Conservation (phyloP, 139 green algal species). For the Mychonastes homosphaera region DNA sequence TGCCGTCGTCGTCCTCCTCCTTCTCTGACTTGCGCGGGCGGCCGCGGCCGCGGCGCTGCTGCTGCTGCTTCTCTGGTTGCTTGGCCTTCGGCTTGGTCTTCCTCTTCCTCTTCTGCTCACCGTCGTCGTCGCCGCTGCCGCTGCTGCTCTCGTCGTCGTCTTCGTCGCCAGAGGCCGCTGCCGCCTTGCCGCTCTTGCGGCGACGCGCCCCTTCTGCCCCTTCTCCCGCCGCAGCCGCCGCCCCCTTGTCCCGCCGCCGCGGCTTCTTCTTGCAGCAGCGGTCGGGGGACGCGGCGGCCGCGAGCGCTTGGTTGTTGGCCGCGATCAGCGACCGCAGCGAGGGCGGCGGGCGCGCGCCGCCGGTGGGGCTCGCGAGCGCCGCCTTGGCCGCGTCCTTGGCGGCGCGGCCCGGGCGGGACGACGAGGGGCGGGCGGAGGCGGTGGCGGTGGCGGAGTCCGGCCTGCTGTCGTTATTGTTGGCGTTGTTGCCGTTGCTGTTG, state of each 20-base stretch:
- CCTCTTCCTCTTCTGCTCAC: not conserved
- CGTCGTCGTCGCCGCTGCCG: not conserved
- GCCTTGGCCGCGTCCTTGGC: not conserved
- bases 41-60: not conserved
- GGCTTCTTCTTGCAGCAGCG: not conserved
- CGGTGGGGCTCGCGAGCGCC: not conserved
- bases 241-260: not conserved
- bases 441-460: too few species aligned
- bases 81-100: not conserved
- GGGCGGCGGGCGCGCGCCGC: not conserved
- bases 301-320: not conserved
- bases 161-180: not conserved
- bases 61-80: not conserved
- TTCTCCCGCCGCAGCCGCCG: not conserved
- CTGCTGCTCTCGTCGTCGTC: not conserved
- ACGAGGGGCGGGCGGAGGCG: too few species aligned
- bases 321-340: not conserved
- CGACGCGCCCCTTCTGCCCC: not conserved
- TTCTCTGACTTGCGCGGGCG: not conserved
- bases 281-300: not conserved
- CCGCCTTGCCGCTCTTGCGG: too few species aligned
- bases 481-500: not conserved
- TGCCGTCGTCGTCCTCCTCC: not conserved
- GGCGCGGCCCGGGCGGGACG: too few species aligned
- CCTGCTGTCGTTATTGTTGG: not conserved